Evolutionary conservation across 495 filamentous ascomycete species (phyloP), one percentile per base, ranked within the genome.

Genomic region (Rostrohypoxylon terebratum): DNA sequence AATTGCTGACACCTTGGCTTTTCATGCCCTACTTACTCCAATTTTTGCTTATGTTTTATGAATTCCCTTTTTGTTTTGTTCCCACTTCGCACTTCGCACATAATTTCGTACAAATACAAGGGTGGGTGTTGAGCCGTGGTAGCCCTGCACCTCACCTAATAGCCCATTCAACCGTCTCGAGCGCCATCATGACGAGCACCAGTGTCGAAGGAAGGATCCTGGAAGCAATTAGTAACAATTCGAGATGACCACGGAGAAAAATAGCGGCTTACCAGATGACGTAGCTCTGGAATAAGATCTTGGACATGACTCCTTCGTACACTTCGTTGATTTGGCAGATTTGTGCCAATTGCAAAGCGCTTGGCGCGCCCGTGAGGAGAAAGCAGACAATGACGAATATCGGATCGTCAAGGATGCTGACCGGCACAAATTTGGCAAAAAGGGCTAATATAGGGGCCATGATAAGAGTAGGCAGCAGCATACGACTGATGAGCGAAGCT

Each of bases 261-360:
- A 65, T 42, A 36, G n/a, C 6, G 6, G 85, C 89, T 81, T 86
- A 94, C 92, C 93, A 97, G 67, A 97, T 89, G 59, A 99, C 96
- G 74, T 99, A 99, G 82, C 95, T 97, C 85, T 97, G 94, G 86
- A 98, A 97, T 18, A 98, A 81, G 50, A 99, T 84, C 77, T 89
- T 94, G 25, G 93, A 91, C 94, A 99, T 98, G 36, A 94, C 92
- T 25, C 90, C 88, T 81, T 98, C 93, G 78, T 93, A 99, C 11
- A 98, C 96, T 64, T 90, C 92, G 79, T 99, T 99, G 80, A 98
- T 93, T 84, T 98, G 96, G 82, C 96, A 99, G 66, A 99, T 99
- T 82, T 99, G 96, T 6, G 96, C 94, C 73, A 99, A 83, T 78
- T 99, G 96, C 71, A 99, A 85, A 33, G 96, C 96, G 68, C 93